These are phyloP conservation scores for Acorus gramineus DNA, from an alignment of 106 monocot species.

Conservation along the genomic window DNA sequence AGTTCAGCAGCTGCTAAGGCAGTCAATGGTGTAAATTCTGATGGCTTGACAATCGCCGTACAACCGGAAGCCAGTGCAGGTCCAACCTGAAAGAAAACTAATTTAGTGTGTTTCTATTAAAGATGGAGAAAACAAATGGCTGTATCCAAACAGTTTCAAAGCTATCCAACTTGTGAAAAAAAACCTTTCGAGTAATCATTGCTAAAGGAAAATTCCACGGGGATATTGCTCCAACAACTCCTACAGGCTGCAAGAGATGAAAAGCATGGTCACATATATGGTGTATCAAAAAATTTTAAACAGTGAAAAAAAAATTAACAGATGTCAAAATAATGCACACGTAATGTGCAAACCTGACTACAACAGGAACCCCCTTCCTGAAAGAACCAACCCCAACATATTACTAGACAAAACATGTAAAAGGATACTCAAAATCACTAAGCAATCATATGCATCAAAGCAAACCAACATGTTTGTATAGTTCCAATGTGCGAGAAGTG, in stretches of 20 bases:
- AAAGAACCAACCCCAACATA: too few species aligned
- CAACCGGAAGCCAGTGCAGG: slow-evolving; percentile 92
- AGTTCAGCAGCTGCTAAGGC: slow-evolving; percentile 91
- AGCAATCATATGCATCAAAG: too few species aligned
- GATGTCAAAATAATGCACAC: too few species aligned
- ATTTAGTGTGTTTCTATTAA: background rate
- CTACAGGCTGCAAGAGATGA: slow-evolving; percentile 65
- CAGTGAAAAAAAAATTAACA: background rate
- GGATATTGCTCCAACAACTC: slow-evolving; percentile 88
- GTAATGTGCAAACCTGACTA: too few species aligned
- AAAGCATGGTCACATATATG: background rate
- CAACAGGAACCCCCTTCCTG: too few species aligned
- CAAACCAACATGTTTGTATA: too few species aligned
- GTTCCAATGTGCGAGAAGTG: too few species aligned
- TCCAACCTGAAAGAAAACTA: slow-evolving; percentile 50
- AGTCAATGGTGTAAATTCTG: slow-evolving; percentile 84
- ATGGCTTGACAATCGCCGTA: slow-evolving; percentile 75
- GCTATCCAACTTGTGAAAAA: background rate
- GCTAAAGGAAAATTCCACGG: slow-evolving; percentile 98
- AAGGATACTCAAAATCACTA: too few species aligned
- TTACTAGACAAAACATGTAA: too few species aligned
- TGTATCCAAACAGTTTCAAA: background rate
- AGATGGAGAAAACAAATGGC: background rate
- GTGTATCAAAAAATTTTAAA: background rate
- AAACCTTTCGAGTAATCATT: slow-evolving; percentile 92